Evolutionary conservation across 2,329 filamentous ascomycete genomes (phyloP), one percentile per base, ranked within the genome.

Genomic region (Penicillium capsulatum): DNA sequence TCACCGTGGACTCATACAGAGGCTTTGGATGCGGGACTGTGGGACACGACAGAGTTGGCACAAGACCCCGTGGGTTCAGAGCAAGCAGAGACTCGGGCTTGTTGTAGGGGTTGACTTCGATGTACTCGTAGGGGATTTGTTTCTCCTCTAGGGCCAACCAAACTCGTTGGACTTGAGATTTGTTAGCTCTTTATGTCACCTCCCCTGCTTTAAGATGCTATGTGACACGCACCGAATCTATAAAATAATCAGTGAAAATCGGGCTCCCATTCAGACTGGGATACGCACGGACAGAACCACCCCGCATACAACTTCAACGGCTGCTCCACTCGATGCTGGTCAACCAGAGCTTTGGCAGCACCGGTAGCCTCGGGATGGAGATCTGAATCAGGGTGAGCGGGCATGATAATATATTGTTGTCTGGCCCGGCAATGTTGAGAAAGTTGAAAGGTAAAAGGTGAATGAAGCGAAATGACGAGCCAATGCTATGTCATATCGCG

Each of bases 111-210:
- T 89, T 88, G 43, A 88, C 81, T 68, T 86, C 82, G 48, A 85
- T 72, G 60, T 86, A 87, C 65, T 89, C 80, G 59, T 90, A 83
- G 11, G 78, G 76, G 19, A 88, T 83, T 2, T 72, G 65, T 61
- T 90, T 89, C 60, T 89, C 84, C 54, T 81, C 75, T 8, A 90
- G 73, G 1, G 81, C 77, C 45, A 87, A 80, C 81, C 84, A 88
- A 10, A 75, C 73, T 13, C 84, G 75, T 66, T 89, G 84, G 3
- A 87, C 65, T 66, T n/a, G n/a, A n/a, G n/a, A n/a, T n/a, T n/a
- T n/a, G n/a, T n/a, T n/a, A n/a, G n/a, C n/a, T n/a, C n/a, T n/a
- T n/a, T n/a, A n/a, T n/a, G n/a, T n/a, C n/a, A n/a, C n/a, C n/a
- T n/a, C n/a, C n/a, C n/a, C n/a, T n/a, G n/a, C n/a, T n/a, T n/a